phyloP scores from a whole-genome alignment of 352 stramenopile genomes.

The Phytophthora brassicae region DNA sequence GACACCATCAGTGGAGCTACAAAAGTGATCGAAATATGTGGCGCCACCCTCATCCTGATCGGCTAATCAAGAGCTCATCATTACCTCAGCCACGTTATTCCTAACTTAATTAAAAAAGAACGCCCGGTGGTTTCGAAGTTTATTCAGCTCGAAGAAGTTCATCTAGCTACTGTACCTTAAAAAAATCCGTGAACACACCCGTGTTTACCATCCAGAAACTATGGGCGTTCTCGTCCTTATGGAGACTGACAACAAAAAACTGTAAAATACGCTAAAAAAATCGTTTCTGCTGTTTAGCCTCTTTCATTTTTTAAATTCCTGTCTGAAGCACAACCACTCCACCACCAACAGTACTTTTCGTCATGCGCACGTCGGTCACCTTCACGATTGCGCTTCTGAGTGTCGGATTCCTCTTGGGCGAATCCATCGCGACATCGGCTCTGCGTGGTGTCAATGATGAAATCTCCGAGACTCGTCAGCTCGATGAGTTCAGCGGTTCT shows the following conservation, averaged over 20 bases:
- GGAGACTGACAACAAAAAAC: too few species aligned
- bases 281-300: background rate
- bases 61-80: slow-evolving; percentile 7
- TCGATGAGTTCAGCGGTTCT: slow-evolving; percentile 7
- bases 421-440: background rate
- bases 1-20: background rate
- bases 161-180: slow-evolving; percentile 4
- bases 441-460: slow-evolving; percentile 8
- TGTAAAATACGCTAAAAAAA: too few species aligned
- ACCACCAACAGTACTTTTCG: background rate
- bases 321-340: background rate
- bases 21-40: background rate
- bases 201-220: too few species aligned
- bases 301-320: slow-evolving; percentile 13
- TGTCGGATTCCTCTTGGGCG: background rate
- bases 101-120: slow-evolving; percentile 9
- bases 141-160: slow-evolving; percentile 14
- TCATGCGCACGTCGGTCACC: slow-evolving; percentile 8
- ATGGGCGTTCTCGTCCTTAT: background rate
- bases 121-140: slow-evolving; percentile 13
- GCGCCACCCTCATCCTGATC: background rate
- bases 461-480: slow-evolving; percentile 1
- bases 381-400: background rate
- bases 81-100: slow-evolving; percentile 7
- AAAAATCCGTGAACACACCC: background rate